Evolutionary conservation across 192 early-diverging fungal species (phyloP), one percentile per base, ranked within the genome.

Genomic region (Diversispora epigaea): DNA sequence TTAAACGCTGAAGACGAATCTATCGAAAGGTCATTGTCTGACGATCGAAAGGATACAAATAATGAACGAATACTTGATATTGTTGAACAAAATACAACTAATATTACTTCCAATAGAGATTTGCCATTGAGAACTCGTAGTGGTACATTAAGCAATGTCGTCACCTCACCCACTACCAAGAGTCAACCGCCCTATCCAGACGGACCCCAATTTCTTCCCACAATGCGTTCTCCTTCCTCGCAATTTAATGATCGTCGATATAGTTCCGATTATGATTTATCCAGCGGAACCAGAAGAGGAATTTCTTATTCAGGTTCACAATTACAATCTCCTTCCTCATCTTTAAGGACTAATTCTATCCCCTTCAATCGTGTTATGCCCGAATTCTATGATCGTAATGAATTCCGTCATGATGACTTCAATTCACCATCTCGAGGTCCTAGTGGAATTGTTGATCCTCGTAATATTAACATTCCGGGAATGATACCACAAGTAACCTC

Each of bases 241-340:
- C 50, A 19, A 12, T 70, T 46, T 50, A 68, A 70, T 55, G 68
- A 70, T 12, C 46, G 68, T 14, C 68, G 68, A 40, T 70, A 46
- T 55, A 70, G 68, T 50, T 5, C 32, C 22, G 68, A 70, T 56
- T 55, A 70, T 70, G 68, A 52, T 14, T 7, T 39, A 55, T 32
- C 19, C 25, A 15, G n/a, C 8, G 50, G 68, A 1, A 4, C 50
- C 25, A n/a, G 68, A 40, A 70, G 52, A 40, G 45, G 25, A 32
- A 32, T 22, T 17, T 55, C 68, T 70, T 70, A 70, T 55, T 12
- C 9, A 11, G 32, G 45, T 19, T 54, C 68, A 8, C 68, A 63
- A 41, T 39, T 39, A 7, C 39, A 63, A 25, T 63, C 47, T 40
- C 45, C 49, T n/a, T 50, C 50, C 15, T 9, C 32, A 17, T 40